These are phyloP conservation scores for Pythium vanterpoolii DNA, from an alignment of 352 stramenopile species.

Conservation along the genomic window DNA sequence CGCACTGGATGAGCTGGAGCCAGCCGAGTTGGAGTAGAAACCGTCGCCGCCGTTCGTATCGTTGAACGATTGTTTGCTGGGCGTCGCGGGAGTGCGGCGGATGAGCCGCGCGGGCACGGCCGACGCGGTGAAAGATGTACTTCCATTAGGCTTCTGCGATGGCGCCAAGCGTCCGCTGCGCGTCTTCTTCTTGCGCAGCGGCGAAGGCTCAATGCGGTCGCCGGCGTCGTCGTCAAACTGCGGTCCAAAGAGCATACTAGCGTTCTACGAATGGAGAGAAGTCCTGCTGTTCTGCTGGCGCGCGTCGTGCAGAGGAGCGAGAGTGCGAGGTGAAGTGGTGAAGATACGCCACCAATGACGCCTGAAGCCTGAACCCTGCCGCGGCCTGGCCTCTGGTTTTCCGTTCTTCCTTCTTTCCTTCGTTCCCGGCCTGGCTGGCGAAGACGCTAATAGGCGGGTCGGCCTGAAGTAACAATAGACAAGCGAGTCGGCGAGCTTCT, in stretches of 20 bases:
- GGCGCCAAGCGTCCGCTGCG: constrained; percentile 22
- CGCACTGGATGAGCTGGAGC: constrained; percentile 22
- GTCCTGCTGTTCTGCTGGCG: too few relatives aligned
- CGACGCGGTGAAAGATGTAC: constrained; percentile 1
- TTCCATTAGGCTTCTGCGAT: constrained; percentile 12
- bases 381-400: background rate
- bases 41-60: constrained; percentile 9
- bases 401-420: constrained; percentile 9
- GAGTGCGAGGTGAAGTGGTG: background rate
- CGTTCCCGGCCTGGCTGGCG: background rate
- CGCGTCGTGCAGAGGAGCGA: background rate
- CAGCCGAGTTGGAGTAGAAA: constrained; percentile 28
- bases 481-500: background rate
- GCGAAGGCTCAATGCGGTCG: constrained; percentile 30
- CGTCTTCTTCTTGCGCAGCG: constrained; percentile 26
- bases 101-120: constrained; percentile 21
- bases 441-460: background rate
- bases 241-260: constrained; percentile 32
- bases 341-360: background rate
- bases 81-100: constrained; percentile 12
- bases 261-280: background rate
- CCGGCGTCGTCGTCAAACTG: constrained; percentile 41
- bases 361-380: too few relatives aligned
- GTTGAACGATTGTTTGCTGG: constrained; percentile 11
- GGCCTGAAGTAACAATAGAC: constrained; percentile 13